Evolutionary conservation across 441 rosid genomes (phyloP).

Genomic region (Pelargonium australe): DNA sequence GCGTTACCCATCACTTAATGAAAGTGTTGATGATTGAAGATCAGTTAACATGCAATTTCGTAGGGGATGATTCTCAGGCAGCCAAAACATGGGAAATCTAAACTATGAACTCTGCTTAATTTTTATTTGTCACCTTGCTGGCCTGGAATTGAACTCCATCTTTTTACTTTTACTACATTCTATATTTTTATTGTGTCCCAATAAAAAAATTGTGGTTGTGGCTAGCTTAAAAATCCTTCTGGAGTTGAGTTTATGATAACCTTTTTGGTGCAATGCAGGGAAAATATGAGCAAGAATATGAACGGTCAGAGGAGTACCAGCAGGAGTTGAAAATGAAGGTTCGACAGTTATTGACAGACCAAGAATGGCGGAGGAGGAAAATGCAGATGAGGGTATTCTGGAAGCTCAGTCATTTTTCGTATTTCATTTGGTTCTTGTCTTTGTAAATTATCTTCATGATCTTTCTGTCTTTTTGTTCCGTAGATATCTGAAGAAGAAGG

Average conservation of each 20-base stretch:
- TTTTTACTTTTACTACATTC: too few relatives aligned
- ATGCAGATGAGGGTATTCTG: slow-evolving; percentile 89
- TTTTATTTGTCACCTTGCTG: too few relatives aligned
- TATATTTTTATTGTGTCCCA: too few relatives aligned
- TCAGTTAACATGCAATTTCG: neutral
- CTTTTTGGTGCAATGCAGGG: slow-evolving; percentile 42
- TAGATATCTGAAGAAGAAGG: slow-evolving; percentile 98
- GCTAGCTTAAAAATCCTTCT: neutral
- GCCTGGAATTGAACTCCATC: too few relatives aligned
- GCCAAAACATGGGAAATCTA: too few relatives aligned
- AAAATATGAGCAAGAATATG: slow-evolving; percentile 69
- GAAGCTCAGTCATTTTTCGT: slow-evolving; percentile 19
- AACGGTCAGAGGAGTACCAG: slow-evolving; percentile 73
- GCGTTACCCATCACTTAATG: neutral
- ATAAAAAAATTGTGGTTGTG: too few relatives aligned
- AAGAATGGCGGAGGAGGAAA: slow-evolving; percentile 96
- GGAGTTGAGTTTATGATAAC: neutral
- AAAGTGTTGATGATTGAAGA: neutral
- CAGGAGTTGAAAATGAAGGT: slow-evolving; percentile 78
- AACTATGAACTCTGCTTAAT: too few relatives aligned
- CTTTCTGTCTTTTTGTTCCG: slow-evolving; percentile 7
- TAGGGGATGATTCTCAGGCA: too few relatives aligned
- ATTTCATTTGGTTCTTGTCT: slow-evolving; percentile 9
- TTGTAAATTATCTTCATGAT: slow-evolving; percentile 9
- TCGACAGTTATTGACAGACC: slow-evolving; percentile 80